Percentiles rank a stretch among this genome's conserved stretches.
Evolutionary conservation across 2,329 filamentous ascomycete species (phyloP).

Genomic region (Ophiostoma sp.): DNA sequence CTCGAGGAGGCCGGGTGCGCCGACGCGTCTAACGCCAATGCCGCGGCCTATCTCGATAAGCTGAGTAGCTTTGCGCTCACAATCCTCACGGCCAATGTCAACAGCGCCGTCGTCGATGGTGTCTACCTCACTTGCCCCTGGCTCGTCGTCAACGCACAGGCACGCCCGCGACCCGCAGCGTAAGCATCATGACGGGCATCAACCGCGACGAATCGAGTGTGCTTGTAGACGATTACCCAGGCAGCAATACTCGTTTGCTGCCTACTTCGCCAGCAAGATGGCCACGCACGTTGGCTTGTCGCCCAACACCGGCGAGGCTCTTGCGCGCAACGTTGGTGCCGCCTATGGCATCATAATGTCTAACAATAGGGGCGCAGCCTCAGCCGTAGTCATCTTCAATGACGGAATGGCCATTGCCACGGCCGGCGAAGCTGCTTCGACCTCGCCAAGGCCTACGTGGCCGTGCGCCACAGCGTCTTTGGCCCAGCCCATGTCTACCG

Average conservation of each 20-base stretch:
- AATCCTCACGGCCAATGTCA: slow-evolving; percentile 31
- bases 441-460: slow-evolving; percentile 35
- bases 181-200: slow-evolving; percentile 35
- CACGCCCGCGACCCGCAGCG: slow-evolving; percentile 25
- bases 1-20: slow-evolving; percentile 29
- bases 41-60: slow-evolving; percentile 29
- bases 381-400: slow-evolving; percentile 32
- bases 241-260: slow-evolving; percentile 25
- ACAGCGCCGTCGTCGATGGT: slow-evolving; percentile 32
- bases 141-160: slow-evolving; percentile 31
- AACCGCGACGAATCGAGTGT: slow-evolving; percentile 34
- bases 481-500: slow-evolving; percentile 34
- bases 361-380: slow-evolving; percentile 16
- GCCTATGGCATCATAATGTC: slow-evolving; percentile 22
- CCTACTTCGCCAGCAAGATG: slow-evolving; percentile 26
- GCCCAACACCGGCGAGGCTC: neutral
- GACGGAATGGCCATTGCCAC: slow-evolving; percentile 33
- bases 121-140: slow-evolving; percentile 29
- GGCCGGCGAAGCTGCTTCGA: slow-evolving; percentile 33
- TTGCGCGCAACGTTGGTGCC: neutral
- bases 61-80: slow-evolving; percentile 31
- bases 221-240: slow-evolving; percentile 27
- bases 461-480: slow-evolving; percentile 33
- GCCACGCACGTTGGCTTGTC: slow-evolving; percentile 23
- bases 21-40: slow-evolving; percentile 25